Base-by-base conservation (phyloP, 441 rosid species). In the Raphanus hybrid region DNA sequence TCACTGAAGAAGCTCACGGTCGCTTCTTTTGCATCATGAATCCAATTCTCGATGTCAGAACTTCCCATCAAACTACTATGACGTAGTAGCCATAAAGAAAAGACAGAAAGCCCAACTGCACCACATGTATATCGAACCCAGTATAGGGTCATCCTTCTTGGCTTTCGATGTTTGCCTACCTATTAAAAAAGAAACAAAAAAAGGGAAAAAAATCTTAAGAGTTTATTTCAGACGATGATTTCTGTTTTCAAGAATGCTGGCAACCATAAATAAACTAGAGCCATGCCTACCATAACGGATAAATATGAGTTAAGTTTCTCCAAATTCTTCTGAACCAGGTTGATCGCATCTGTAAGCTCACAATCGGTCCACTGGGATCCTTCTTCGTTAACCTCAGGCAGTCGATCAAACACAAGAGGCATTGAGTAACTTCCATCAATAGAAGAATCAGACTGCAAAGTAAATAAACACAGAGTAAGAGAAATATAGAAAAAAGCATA, bases 31-130 rank as follows among this genome's bases (percentile, higher is more conserved):
- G 91, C 95, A 84, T 91, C 95, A 75, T 29, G 69, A 82, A 90
- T 83, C 99, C 99, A 95, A 75, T 93, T 90, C 75, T 90, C 94
- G 58, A 91, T 92, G 80, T 93, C 98, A 59, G 95, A 82, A 83
- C 98, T 93, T 79, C 99, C 98, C 98, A 91, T 87, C 77, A 93
- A 72, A 80, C 92, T 85, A 82, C 99, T 95, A 74, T 95, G 99
- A 50, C 74, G 90, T 67, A 93, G 85, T 62, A 95, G 84, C 99
- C 99, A 95, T 74, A 92, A 2, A 48, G 97, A 89, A 76, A 87
- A 88, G 69, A 85, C 79, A 4, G 94, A 91, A 59, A 95, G 79
- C 16, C 96, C 98, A 86, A 91, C 85, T 29, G 90, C 94, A 79
- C 97, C 94, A 81, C 87, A 91, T 14, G 98, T 84, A 82, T 95